Evolutionary conservation across 108 stramenopile genomes (phyloP), one percentile per base, ranked within the genome.

Genomic region (Mediolabrus comicus): DNA sequence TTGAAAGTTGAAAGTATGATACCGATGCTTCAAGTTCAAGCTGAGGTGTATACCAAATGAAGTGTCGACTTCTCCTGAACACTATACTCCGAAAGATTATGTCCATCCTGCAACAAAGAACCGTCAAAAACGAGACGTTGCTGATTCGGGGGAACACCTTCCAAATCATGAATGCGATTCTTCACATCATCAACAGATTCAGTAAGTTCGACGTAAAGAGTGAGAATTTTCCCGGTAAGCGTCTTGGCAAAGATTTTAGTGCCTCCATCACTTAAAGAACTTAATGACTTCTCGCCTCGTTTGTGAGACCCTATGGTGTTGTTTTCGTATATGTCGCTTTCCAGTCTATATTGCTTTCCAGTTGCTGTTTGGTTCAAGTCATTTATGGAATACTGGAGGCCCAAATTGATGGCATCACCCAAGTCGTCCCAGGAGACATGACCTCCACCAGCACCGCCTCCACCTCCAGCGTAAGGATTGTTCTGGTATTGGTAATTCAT

Each of bases 111-210:
- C 67, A 98, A 78, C 74, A 96, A 94, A 90, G 95, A 94, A 69
- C 93, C 96, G 34, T 92, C 95, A 76, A 97, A 94, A 65, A 95
- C 92, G 59, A 97, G 69, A 30, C 96, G 86, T 74, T 96, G 94
- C 68, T 94, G 94, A 81, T 93, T 90, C 1, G 96, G 94, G 1
- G 96, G 96, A 69, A 97, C 95, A 54, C 95, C 96, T 75, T 97
- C 96, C 85, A 89, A 90, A 76, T 96, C 95, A 65, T 97, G 95
- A 62, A 97, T 97, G 84, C 89, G 92, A 61, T 90, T 82, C 94
- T 97, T 96, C 57, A 97, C 92, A 66, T 96, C 92, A 53, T 95
- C 96, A 73, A 97, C 95, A 39, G 95, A 94, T 84, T 97, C 96
- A 14, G 83, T 77, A 3, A 94, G 88, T 75, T 96, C 94, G 43